phyloP scores from a whole-genome alignment of 495 filamentous ascomycete species.

The Daldinia caldariorum region DNA sequence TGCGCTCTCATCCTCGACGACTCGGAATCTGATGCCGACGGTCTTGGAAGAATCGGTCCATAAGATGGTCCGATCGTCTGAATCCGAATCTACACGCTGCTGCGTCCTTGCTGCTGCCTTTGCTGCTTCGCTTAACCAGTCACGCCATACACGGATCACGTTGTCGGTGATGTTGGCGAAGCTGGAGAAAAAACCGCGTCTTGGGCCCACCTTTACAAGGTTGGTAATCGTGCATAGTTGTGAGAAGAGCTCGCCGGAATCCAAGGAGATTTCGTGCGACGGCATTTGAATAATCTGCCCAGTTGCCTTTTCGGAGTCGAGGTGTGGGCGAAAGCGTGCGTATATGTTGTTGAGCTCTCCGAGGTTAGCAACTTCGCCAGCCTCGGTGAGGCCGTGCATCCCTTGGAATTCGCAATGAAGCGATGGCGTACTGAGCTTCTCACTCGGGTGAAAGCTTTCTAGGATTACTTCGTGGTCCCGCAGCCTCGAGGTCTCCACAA shows the following conservation, averaged over 20 bases:
- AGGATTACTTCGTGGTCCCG: constrained; percentile 73
- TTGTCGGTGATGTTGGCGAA: constrained; percentile 71
- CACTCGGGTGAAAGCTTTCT: constrained; percentile 79
- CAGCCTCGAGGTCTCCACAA: constrained; percentile 65
- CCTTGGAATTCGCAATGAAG: constrained; percentile 74
- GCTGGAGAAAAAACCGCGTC: constrained; percentile 65
- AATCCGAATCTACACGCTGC: constrained; percentile 20
- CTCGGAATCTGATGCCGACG: constrained; percentile 67
- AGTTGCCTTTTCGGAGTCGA: constrained; percentile 23
- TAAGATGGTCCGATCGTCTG: constrained; percentile 54
- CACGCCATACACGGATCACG: constrained; percentile 70
- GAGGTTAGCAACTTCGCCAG: constrained; percentile 50
- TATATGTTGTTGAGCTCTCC: constrained; percentile 52
- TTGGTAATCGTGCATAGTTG: constrained; percentile 75
- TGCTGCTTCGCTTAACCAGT: constrained; percentile 64
- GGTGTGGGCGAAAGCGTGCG: constrained; percentile 69
- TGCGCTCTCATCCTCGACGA: constrained; percentile 45
- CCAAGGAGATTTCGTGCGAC: constrained; percentile 69
- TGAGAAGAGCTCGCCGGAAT: constrained; percentile 73
- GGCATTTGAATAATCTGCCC: constrained; percentile 53
- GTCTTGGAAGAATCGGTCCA: constrained; percentile 67
- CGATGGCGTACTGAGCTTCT: constrained; percentile 72
- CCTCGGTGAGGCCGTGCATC: constrained; percentile 61
- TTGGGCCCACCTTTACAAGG: constrained; percentile 72
- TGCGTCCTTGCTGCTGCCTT: constrained; percentile 40